Percentiles rank a stretch among this genome's conserved stretches.
Conservation (phyloP, 1,284 basidiomycete genomes). For the Cystobasidium pallidum region DNA sequence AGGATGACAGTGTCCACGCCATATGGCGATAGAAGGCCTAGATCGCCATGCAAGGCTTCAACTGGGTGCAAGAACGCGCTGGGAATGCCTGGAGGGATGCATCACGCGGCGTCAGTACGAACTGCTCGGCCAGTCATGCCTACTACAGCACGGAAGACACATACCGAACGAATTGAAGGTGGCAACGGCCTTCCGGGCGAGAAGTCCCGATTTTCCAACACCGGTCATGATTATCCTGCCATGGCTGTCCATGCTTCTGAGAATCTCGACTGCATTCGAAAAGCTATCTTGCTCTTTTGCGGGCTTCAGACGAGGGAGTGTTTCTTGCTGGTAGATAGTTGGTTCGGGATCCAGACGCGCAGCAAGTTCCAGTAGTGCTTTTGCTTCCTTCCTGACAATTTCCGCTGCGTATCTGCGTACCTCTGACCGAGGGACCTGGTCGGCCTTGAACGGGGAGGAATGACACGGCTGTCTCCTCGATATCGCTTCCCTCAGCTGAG, state of each 20-base stretch:
- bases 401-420: conserved; percentile 47
- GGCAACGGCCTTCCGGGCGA: conserved; percentile 51
- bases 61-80: conserved; percentile 57
- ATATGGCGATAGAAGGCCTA: conserved; percentile 55
- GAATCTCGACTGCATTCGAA: conserved; percentile 46
- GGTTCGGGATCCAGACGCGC: conserved; percentile 47
- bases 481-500: not conserved
- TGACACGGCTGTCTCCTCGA: not conserved
- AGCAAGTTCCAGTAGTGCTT: conserved; percentile 52
- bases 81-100: conserved; percentile 52
- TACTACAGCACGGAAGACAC: conserved; percentile 20
- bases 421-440: not conserved
- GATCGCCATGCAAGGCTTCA: conserved; percentile 58
- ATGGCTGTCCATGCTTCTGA: conserved; percentile 47
- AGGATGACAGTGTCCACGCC: conserved; percentile 55
- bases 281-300: conserved; percentile 42
- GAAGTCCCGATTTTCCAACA: conserved; percentile 57
- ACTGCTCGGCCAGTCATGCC: too few relatives aligned
- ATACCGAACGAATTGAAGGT: conserved; percentile 53
- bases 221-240: conserved; percentile 58
- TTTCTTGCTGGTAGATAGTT: conserved; percentile 43
- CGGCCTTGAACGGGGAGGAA: not conserved
- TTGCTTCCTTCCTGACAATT: conserved; percentile 52
- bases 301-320: conserved; percentile 17
- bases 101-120: not conserved